Evolutionary conservation across 2,329 filamentous ascomycete species (phyloP).

Genomic region (Thermothelomyces thermophilus): DNA sequence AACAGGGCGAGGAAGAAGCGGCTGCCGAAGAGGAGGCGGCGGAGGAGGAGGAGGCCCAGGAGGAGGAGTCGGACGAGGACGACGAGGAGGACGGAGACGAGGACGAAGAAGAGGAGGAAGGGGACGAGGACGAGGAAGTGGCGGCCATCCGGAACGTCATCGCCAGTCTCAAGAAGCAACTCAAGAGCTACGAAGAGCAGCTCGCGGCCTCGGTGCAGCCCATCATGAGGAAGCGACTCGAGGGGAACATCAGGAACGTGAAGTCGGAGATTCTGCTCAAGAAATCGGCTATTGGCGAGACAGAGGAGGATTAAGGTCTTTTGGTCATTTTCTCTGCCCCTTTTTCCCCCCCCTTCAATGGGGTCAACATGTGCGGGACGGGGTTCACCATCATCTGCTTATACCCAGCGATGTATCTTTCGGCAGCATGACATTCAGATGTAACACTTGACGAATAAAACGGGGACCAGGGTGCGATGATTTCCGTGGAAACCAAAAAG

Average conservation of each 20-base stretch:
- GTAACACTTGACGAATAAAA: neutral
- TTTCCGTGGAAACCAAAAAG: no score
- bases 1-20: slow-evolving; percentile 39
- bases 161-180: slow-evolving; percentile 45
- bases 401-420: neutral
- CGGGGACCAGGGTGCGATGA: neutral
- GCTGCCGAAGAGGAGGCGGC: slow-evolving; percentile 41
- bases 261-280: slow-evolving; percentile 36
- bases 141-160: slow-evolving; percentile 52
- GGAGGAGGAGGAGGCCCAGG: slow-evolving; percentile 36
- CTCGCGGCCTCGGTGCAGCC: slow-evolving; percentile 38
- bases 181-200: slow-evolving; percentile 40
- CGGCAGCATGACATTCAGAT: neutral
- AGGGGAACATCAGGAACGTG: slow-evolving; percentile 42
- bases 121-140: slow-evolving; percentile 42
- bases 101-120: slow-evolving; percentile 44
- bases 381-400: neutral
- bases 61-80: slow-evolving; percentile 37
- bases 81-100: slow-evolving; percentile 36
- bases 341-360: neutral
- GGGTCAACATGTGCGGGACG: neutral
- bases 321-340: no score
- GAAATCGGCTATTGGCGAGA: slow-evolving; percentile 32
- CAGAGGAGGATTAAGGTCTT: slow-evolving; percentile 27
- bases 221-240: slow-evolving; percentile 45